These are phyloP conservation scores for Phallus indusiatus DNA, from an alignment of 768 basidiomycete genomes.

Conservation along the genomic window DNA sequence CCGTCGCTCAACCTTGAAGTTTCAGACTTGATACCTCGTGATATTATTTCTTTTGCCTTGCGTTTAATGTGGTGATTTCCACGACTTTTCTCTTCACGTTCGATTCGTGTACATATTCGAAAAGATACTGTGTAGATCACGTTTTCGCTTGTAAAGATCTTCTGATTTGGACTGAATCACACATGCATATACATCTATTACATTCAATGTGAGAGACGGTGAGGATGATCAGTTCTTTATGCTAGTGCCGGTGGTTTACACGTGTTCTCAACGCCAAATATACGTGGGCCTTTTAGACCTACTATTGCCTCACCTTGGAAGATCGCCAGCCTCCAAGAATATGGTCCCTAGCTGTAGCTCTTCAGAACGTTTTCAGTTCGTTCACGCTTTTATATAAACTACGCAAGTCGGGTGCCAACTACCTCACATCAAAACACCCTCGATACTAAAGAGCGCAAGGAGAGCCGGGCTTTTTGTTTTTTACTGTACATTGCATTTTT, in stretches of 20 bases:
- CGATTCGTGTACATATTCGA: neutral
- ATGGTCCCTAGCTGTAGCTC: neutral
- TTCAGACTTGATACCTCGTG: too few species aligned
- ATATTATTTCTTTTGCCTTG: neutral
- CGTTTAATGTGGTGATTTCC: neutral
- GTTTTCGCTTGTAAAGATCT: neutral
- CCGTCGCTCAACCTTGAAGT: slow-evolving; percentile 7
- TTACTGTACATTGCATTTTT: neutral
- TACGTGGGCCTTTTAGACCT: neutral
- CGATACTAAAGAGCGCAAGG: neutral
- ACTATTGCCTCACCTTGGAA: neutral
- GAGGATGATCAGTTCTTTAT: neutral
- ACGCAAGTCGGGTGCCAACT: neutral
- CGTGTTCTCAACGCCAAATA: neutral
- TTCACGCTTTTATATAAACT: neutral
- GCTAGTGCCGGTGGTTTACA: neutral
- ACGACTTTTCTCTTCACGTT: neutral
- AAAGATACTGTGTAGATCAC: neutral
- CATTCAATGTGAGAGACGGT: neutral
- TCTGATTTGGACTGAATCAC: neutral
- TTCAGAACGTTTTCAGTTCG: neutral
- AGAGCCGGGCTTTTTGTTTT: neutral
- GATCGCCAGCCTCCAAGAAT: neutral
- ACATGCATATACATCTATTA: neutral
- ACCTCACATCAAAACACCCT: neutral